A percentile compares a stretch with the other conserved stretches of the same genome.
Evolutionary conservation across 306 rosid species (phyloP).

Genomic region (Astragalus membranaceus): DNA sequence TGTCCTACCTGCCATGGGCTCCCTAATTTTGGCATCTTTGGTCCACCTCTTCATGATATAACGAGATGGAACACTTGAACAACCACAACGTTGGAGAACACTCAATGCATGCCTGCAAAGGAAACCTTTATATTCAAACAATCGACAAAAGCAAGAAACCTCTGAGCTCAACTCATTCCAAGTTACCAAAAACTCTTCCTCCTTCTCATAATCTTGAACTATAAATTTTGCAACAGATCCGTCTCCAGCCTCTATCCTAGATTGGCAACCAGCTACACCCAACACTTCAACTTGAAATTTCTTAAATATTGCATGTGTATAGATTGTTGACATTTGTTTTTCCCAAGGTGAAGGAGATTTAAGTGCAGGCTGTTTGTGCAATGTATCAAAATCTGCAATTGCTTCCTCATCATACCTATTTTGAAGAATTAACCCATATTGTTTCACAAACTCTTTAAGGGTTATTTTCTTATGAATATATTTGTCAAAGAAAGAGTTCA

Average conservation of each 20-base stretch:
- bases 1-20: conserved; percentile 41
- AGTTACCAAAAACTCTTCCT: conserved; percentile 54
- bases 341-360: conserved; percentile 98
- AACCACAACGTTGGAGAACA: conserved; percentile 81
- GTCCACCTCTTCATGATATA: conserved; percentile 84
- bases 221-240: conserved; percentile 50
- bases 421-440: conserved; percentile 73
- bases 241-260: conserved; percentile 61
- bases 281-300: conserved; percentile 86
- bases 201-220: conserved; percentile 83
- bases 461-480: conserved; percentile 83
- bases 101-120: conserved; percentile 83
- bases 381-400: conserved; percentile 87
- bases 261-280: conserved; percentile 91
- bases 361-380: conserved; percentile 89
- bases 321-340: conserved; percentile 83
- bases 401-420: conserved; percentile 85
- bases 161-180: conserved; percentile 67
- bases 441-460: conserved; percentile 78
- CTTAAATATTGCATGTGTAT: conserved; percentile 83
- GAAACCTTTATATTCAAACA: conserved; percentile 87
- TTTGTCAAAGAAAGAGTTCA: conserved; percentile 86
- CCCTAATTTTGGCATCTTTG: conserved; percentile 69
- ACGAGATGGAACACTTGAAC: conserved; percentile 70
- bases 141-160: conserved; percentile 77